phyloP scores from a whole-genome alignment of 2,329 filamentous ascomycete genomes.

The Ceratocystis diversiconidia region DNA sequence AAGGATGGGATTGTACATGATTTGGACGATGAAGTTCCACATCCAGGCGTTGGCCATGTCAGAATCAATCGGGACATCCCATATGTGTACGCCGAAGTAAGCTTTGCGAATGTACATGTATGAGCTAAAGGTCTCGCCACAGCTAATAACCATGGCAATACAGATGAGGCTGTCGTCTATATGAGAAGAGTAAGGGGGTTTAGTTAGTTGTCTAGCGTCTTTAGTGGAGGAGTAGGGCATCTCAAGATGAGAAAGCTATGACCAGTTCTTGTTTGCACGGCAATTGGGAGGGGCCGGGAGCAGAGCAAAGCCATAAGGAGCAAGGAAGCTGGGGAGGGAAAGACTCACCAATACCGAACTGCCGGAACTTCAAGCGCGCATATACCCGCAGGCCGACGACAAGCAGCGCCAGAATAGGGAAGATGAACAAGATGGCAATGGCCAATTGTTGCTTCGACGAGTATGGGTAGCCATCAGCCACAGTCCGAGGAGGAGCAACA shows the following conservation, averaged over 20 bases:
- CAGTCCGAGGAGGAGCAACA: neutral
- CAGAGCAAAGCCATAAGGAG: neutral
- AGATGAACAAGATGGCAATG: constrained; percentile 25
- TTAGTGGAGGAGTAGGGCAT: neutral
- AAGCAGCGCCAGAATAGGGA: constrained; percentile 24
- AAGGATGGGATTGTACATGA: constrained; percentile 33
- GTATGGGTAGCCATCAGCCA: constrained; percentile 13
- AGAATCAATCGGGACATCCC: constrained; percentile 18
- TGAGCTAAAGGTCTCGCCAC: constrained; percentile 12
- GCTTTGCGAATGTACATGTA: constrained; percentile 24
- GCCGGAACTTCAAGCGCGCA: constrained; percentile 23
- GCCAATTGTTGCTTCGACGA: constrained; percentile 23
- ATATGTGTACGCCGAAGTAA: constrained; percentile 23
- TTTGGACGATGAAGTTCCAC: constrained; percentile 28
- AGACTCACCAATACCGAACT: constrained; percentile 23
- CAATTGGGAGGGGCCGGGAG: neutral
- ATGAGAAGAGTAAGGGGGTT: neutral
- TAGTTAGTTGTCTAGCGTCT: neutral
- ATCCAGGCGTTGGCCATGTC: constrained; percentile 20
- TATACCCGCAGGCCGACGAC: constrained; percentile 23
- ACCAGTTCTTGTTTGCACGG: neutral
- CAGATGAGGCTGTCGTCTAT: constrained; percentile 23
- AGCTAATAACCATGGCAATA: constrained; percentile 21
- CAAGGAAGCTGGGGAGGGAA: neutral
- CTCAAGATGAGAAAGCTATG: neutral